Conservation (phyloP, 768 basidiomycete species). For the Tephrocybe sp. region DNA sequence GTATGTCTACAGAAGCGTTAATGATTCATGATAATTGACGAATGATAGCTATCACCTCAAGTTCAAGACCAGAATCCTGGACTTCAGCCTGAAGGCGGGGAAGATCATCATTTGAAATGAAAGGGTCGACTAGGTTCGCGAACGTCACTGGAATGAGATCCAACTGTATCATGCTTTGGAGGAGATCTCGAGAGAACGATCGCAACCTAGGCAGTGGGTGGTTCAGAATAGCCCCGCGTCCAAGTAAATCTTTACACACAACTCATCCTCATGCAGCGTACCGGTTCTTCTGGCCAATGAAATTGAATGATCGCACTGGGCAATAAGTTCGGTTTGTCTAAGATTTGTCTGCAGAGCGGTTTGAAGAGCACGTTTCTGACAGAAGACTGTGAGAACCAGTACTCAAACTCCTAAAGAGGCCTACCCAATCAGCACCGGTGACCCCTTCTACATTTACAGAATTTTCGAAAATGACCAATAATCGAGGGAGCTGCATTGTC, state of each 20-base stretch:
- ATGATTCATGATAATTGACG: conserved; percentile 3
- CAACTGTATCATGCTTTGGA: conserved; percentile 53
- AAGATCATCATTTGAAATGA: conserved; percentile 45
- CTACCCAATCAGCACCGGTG: conserved; percentile 59
- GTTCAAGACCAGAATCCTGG: conserved; percentile 56
- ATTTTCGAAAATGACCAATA: conserved; percentile 57
- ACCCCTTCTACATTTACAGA: conserved; percentile 52
- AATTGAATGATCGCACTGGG: conserved; percentile 51
- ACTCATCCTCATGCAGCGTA: conserved; percentile 27
- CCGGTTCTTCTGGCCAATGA: conserved; percentile 28
- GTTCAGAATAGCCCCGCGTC: background rate
- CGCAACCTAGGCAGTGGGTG: conserved; percentile 16
- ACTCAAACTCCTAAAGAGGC: background rate
- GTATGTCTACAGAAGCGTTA: conserved; percentile 40
- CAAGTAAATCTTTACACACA: conserved; percentile 18
- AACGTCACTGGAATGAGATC: conserved; percentile 57
- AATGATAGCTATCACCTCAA: conserved; percentile 45
- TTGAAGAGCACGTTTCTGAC: conserved; percentile 43
- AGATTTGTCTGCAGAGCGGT: conserved; percentile 48
- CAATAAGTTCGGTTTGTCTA: conserved; percentile 53
- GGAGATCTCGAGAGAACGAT: conserved; percentile 46
- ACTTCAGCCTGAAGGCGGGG: conserved; percentile 58
- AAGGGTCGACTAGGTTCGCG: conserved; percentile 51
- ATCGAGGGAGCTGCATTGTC: conserved; percentile 53
- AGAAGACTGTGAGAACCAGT: background rate